These are phyloP conservation scores for Podospora sp. DNA, from an alignment of 495 filamentous ascomycete species.

Conservation along the genomic window DNA sequence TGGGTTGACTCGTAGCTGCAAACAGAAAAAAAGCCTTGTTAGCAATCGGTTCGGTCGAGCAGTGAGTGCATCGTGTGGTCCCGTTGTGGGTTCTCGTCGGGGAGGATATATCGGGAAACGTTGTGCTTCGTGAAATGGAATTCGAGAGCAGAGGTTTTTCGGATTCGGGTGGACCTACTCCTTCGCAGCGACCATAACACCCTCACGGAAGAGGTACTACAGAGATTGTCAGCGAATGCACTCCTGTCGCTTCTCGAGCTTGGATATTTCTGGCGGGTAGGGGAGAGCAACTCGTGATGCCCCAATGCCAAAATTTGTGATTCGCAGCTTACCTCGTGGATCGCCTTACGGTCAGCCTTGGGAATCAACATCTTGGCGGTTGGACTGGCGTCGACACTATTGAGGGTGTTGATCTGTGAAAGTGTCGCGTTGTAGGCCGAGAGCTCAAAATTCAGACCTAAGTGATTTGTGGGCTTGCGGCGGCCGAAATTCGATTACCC, in stretches of 20 bases:
- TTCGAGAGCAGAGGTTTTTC: slow-evolving; percentile 13
- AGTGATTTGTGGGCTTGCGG: slow-evolving; percentile 40
- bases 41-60: slow-evolving; percentile 23
- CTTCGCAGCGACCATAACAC: slow-evolving; percentile 98
- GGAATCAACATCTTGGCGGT: slow-evolving; percentile 88
- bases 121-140: slow-evolving; percentile 5
- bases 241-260: slow-evolving; percentile 14
- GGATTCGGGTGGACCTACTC: slow-evolving; percentile 51
- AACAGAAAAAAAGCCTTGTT: slow-evolving; percentile 22
- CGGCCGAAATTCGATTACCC: slow-evolving; percentile 37
- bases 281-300: not conserved
- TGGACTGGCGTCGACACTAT: slow-evolving; percentile 44
- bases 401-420: slow-evolving; percentile 46
- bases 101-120: not conserved
- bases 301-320: slow-evolving; percentile 6
- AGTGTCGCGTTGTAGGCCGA: slow-evolving; percentile 39
- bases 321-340: slow-evolving; percentile 68
- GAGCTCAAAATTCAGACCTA: slow-evolving; percentile 41
- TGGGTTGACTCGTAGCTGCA: slow-evolving; percentile 42
- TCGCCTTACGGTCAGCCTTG: slow-evolving; percentile 99
- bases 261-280: not conserved
- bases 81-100: slow-evolving; percentile 3
- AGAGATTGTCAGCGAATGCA: slow-evolving; percentile 38
- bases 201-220: slow-evolving; percentile 99
- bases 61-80: not conserved